phyloP scores from a whole-genome alignment of 306 rosid species.

The Begonia fuchsioides region DNA sequence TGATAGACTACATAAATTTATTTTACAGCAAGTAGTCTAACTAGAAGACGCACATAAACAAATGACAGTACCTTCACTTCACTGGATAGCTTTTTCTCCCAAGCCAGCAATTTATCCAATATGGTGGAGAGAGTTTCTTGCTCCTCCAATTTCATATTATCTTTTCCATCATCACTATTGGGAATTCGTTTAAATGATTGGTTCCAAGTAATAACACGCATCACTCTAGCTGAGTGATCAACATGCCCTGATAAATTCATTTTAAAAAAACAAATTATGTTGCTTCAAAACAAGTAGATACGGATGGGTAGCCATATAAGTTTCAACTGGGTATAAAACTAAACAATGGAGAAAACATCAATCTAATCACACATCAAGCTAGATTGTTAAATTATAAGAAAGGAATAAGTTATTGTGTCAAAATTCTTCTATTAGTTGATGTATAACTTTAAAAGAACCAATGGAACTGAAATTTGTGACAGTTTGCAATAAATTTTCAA shows the following conservation, averaged over 20 bases:
- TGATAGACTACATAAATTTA: neutral
- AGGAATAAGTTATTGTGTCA: too few species aligned
- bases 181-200: constrained; percentile 58
- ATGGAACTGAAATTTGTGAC: constrained; percentile 4
- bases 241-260: constrained; percentile 53
- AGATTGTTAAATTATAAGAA: too few species aligned
- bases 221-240: constrained; percentile 81
- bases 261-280: neutral
- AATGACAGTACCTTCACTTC: constrained; percentile 69
- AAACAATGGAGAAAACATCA: neutral
- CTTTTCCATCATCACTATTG: constrained; percentile 46
- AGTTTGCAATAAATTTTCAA: neutral
- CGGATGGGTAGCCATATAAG: neutral
- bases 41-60: neutral
- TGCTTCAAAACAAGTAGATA: neutral
- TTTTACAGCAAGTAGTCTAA: neutral
- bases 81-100: constrained; percentile 90
- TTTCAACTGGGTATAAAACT: neutral
- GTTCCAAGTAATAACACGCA: constrained; percentile 94
- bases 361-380: neutral
- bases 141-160: constrained; percentile 59
- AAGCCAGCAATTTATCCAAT: constrained; percentile 83
- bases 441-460: neutral
- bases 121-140: constrained; percentile 85
- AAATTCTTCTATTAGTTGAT: neutral